These are phyloP conservation scores for Lyophyllum semitale DNA, from an alignment of 768 basidiomycete species.

Conservation along the genomic window DNA sequence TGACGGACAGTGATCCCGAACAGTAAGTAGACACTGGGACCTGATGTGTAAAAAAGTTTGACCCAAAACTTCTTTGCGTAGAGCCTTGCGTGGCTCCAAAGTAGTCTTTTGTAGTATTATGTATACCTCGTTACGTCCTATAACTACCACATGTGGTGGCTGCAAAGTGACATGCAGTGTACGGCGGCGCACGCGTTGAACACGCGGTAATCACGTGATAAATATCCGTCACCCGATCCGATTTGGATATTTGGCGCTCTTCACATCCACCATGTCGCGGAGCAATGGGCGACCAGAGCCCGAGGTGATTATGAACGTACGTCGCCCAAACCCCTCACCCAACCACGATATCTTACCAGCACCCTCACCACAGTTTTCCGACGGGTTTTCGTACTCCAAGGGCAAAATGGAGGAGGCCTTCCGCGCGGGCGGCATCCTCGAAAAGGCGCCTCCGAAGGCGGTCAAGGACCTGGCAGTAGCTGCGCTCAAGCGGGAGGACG, in stretches of 20 bases:
- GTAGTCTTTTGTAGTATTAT: no score
- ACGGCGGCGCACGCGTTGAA: background rate
- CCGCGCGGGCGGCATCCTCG: slow-evolving; percentile 54
- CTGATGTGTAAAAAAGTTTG: no score
- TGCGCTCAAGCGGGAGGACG: slow-evolving; percentile 56
- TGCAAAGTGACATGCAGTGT: no score
- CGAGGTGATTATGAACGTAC: slow-evolving; percentile 61
- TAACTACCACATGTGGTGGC: no score
- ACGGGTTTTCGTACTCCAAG: slow-evolving; percentile 71
- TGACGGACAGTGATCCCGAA: no score
- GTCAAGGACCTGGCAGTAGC: slow-evolving; percentile 40
- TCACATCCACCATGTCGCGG: slow-evolving; percentile 13
- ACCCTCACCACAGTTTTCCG: slow-evolving; percentile 48
- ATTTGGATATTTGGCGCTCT: background rate
- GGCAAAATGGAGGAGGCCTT: slow-evolving; percentile 67
- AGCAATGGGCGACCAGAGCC: slow-evolving; percentile 27
- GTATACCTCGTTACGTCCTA: no score
- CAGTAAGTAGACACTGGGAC: no score
- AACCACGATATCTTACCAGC: background rate
- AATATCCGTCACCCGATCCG: slow-evolving; percentile 7
- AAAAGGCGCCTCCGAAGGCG: slow-evolving; percentile 52
- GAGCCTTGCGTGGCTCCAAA: no score
- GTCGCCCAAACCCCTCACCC: slow-evolving; percentile 18
- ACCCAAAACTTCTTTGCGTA: no score
- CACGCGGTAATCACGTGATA: slow-evolving; percentile 2